Percentiles rank a stretch among this genome's conserved stretches.
Evolutionary conservation across 2,329 filamentous ascomycete species (phyloP).

Genomic region (Colletotrichum nymphaeae): DNA sequence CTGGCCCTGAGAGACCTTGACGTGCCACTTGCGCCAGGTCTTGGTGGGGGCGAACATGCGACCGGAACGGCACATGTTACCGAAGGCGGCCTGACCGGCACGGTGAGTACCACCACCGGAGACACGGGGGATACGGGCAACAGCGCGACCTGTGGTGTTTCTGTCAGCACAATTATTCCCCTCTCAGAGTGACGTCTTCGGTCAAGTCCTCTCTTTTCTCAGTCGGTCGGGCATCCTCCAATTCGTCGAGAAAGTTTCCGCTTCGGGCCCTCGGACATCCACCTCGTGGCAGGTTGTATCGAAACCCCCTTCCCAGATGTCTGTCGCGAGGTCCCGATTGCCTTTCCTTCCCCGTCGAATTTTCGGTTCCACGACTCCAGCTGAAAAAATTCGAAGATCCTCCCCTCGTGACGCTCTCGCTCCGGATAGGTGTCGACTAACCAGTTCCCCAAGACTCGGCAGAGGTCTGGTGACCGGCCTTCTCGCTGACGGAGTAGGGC

Average conservation of each 20-base stretch:
- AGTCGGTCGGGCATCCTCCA: background rate
- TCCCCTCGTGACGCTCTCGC: background rate
- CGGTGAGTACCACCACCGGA: slow-evolving; percentile 99
- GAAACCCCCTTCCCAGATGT: background rate
- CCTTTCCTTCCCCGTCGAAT: background rate
- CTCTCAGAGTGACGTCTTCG: background rate
- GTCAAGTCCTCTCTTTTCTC: background rate
- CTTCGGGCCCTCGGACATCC: slow-evolving; percentile 12
- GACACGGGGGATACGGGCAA: slow-evolving; percentile 99
- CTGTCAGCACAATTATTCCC: slow-evolving; percentile 28
- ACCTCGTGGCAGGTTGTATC: slow-evolving; percentile 4
- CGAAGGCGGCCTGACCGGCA: slow-evolving; percentile 99
- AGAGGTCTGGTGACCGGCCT: slow-evolving; percentile 99
- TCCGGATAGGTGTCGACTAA: slow-evolving; percentile 61
- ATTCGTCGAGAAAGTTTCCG: background rate
- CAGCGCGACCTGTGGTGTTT: slow-evolving; percentile 82
- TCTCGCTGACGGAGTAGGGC: slow-evolving; percentile 99
- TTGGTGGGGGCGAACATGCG: slow-evolving; percentile 99
- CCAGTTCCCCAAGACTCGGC: slow-evolving; percentile 99
- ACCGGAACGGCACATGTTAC: slow-evolving; percentile 99
- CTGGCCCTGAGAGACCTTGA: slow-evolving; percentile 99
- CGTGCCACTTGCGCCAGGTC: slow-evolving; percentile 99
- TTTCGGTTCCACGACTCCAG: background rate
- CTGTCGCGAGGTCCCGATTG: slow-evolving; percentile 24
- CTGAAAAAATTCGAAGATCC: background rate